These are phyloP conservation scores for Calocybe indica DNA, from an alignment of 768 basidiomycete genomes.

Conservation along the genomic window DNA sequence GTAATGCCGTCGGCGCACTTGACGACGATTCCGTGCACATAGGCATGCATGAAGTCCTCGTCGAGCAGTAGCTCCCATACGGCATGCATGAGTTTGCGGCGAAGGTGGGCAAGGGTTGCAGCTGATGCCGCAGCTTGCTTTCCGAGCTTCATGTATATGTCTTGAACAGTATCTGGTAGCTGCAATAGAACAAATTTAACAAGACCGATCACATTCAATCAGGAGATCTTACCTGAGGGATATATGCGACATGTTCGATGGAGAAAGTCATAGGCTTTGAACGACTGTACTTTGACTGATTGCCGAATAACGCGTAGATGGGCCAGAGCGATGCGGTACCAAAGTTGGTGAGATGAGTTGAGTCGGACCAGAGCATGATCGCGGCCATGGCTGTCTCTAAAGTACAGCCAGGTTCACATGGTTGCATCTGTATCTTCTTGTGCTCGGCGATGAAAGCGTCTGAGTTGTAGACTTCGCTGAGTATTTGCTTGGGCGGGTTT, in stretches of 20 bases:
- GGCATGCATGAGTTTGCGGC: conserved; percentile 24
- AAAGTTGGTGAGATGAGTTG: conserved; percentile 29
- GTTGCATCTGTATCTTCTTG: conserved; percentile 7
- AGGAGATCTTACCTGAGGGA: conserved; percentile 24
- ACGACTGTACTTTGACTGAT: conserved; percentile 30
- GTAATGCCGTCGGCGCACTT: conserved; percentile 20
- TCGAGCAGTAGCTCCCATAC: conserved; percentile 20
- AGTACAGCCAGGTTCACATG: conserved; percentile 6
- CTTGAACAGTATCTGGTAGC: conserved; percentile 24
- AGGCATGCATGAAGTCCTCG: conserved; percentile 19
- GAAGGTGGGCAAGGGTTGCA: conserved; percentile 21
- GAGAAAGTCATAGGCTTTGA: conserved; percentile 19
- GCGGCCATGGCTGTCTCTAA: conserved; percentile 19
- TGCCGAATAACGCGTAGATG: conserved; percentile 30
- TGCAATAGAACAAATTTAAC: conserved; percentile 5
- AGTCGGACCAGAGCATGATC: conserved; percentile 28
- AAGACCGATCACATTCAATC: not conserved
- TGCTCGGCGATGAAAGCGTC: conserved; percentile 12
- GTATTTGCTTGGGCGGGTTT: conserved; percentile 3
- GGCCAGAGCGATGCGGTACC: conserved; percentile 32
- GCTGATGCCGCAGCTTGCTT: conserved; percentile 3
- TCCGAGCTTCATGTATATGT: conserved; percentile 11
- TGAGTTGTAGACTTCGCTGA: conserved; percentile 14
- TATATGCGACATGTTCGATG: conserved; percentile 34
- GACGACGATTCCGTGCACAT: conserved; percentile 21